phyloP scores from a whole-genome alignment of 768 basidiomycete genomes.

The Royoungia palumana region DNA sequence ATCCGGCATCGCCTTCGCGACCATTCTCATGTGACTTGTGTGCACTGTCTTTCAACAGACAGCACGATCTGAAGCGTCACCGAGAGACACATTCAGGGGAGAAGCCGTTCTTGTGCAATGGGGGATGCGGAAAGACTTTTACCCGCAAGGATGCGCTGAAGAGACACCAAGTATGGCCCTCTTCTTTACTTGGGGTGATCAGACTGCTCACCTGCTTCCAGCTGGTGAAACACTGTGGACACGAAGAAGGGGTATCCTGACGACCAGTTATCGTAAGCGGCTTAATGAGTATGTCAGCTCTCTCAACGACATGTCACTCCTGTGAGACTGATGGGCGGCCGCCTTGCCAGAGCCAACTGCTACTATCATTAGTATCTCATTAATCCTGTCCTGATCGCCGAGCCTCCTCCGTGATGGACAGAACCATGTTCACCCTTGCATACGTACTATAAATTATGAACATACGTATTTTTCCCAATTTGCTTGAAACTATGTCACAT shows the following conservation, averaged over 20 bases:
- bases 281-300: conserved; percentile 14
- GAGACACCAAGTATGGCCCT: conserved; percentile 66
- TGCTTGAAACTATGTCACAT: conserved; percentile 11
- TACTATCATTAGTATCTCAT: conserved; percentile 24
- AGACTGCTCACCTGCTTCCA: conserved; percentile 27
- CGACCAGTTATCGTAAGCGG: conserved; percentile 17
- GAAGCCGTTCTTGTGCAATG: conserved; percentile 80
- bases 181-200: conserved; percentile 1
- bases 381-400: conserved; percentile 22
- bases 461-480: conserved; percentile 16
- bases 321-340: conserved; percentile 20
- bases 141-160: conserved; percentile 85
- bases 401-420: conserved; percentile 10
- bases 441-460: conserved; percentile 31
- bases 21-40: conserved; percentile 72
- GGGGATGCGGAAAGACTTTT: conserved; percentile 83
- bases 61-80: conserved; percentile 83
- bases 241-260: conserved; percentile 48
- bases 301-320: conserved; percentile 8
- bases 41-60: conserved; percentile 78
- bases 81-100: conserved; percentile 83
- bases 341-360: conserved; percentile 16
- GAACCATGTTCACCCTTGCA: conserved; percentile 24
- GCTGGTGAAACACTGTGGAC: conserved; percentile 79
- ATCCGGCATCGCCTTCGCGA: conserved; percentile 55